These are phyloP conservation scores for Tolypocladium pustulatum DNA, from an alignment of 2,329 filamentous ascomycete genomes.

Conservation along the genomic window DNA sequence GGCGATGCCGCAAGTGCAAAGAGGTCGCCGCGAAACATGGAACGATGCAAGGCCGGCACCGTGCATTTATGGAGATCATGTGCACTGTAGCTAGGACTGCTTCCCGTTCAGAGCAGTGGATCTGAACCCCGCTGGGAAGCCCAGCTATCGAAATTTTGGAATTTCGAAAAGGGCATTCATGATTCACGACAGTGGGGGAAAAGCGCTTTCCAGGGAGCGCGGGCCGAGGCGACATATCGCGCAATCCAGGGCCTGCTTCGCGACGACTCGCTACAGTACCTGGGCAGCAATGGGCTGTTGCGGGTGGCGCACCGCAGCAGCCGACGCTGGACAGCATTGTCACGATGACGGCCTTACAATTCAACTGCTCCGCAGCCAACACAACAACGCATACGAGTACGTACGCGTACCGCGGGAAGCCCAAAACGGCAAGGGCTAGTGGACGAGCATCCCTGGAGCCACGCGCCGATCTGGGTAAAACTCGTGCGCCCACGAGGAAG, in stretches of 20 bases:
- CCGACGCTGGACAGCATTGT: neutral
- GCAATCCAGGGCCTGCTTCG: neutral
- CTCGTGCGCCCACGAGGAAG: slow-evolving; percentile 9
- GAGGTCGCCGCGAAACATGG: neutral
- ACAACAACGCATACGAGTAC: too few relatives aligned
- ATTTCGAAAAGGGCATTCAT: neutral
- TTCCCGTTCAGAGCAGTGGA: neutral
- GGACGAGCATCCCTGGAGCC: slow-evolving; percentile 23
- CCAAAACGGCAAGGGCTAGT: slow-evolving; percentile 14
- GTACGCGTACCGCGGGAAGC: slow-evolving; percentile 2
- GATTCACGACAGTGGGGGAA: neutral
- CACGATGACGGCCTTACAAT: neutral
- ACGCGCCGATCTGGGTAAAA: slow-evolving; percentile 22
- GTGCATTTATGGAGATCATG: neutral
- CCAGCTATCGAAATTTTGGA: neutral
- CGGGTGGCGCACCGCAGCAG: neutral
- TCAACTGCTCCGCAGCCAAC: too few relatives aligned
- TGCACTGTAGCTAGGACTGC: neutral
- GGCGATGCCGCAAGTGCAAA: neutral
- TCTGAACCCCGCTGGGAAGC: neutral
- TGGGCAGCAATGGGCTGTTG: neutral
- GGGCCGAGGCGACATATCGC: neutral
- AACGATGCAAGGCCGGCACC: neutral
- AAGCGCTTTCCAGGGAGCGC: neutral
- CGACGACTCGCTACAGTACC: neutral